Percentiles rank a stretch among this genome's conserved stretches.
phyloP scores from a whole-genome alignment of 768 basidiomycete genomes.

The Antrodiella citrinella region DNA sequence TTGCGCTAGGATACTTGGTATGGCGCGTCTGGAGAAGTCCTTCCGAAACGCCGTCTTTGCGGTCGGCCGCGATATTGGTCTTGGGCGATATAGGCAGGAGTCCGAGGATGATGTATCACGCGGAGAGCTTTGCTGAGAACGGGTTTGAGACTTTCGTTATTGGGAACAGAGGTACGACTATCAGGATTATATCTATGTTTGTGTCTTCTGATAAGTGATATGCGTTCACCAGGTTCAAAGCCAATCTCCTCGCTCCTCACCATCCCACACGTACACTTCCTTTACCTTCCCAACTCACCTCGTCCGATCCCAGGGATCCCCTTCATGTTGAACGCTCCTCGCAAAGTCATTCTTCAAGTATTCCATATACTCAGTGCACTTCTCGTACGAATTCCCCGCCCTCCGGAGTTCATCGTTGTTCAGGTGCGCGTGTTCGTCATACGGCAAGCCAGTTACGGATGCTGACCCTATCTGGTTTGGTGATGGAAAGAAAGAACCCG shows the following conservation, averaged over 20 bases:
- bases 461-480: background rate
- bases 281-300: conserved; percentile 63
- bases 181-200: background rate
- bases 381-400: conserved; percentile 47
- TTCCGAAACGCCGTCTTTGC: conserved; percentile 26
- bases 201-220: background rate
- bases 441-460: background rate
- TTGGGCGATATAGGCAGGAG: conserved; percentile 94
- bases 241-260: conserved; percentile 68
- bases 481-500: conserved; percentile 61
- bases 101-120: conserved; percentile 98
- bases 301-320: conserved; percentile 44
- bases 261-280: conserved; percentile 53
- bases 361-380: conserved; percentile 53
- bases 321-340: conserved; percentile 65
- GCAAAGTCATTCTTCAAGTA: conserved; percentile 73
- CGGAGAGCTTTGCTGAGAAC: conserved; percentile 80
- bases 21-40: background rate
- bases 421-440: conserved; percentile 52
- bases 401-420: conserved; percentile 81
- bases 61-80: conserved; percentile 83
- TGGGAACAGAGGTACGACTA: conserved; percentile 72
- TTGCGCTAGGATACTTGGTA: background rate
- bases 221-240: conserved; percentile 51
- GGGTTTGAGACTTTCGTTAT: conserved; percentile 74